phyloP scores from a whole-genome alignment of 805 yeast species.

The Citeromyces nyonsensis region DNA sequence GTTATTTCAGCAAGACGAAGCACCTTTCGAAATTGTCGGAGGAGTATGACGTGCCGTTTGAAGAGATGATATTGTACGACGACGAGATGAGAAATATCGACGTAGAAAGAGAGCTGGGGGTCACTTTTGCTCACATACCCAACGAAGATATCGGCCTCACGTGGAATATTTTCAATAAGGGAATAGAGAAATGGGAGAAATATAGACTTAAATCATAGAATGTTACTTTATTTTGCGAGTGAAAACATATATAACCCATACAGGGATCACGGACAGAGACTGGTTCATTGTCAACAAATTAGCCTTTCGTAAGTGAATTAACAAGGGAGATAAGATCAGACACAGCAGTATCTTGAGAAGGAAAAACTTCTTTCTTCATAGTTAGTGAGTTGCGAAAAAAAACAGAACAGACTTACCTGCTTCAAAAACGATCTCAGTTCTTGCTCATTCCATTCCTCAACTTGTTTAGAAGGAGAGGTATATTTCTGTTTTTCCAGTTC shows the following conservation, averaged over 20 bases:
- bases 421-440: constrained; percentile 19
- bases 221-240: no score
- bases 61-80: constrained; percentile 50
- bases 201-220: constrained; percentile 1
- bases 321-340: constrained; percentile 30
- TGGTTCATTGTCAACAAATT: constrained; percentile 1
- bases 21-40: constrained; percentile 37
- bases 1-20: constrained; percentile 40
- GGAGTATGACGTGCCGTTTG: constrained; percentile 25
- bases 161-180: constrained; percentile 33
- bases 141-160: constrained; percentile 44
- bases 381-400: constrained; percentile 5
- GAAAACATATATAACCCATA: no score
- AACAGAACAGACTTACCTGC: constrained; percentile 17
- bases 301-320: constrained; percentile 20
- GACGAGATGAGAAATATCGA: constrained; percentile 72
- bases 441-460: constrained; percentile 17
- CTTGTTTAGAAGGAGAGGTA: constrained; percentile 10
- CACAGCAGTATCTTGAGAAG: constrained; percentile 28
- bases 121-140: constrained; percentile 48
- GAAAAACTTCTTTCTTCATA: constrained; percentile 25
- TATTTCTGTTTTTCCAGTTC: constrained; percentile 9
- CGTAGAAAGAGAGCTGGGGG: constrained; percentile 49
- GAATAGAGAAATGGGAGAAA: constrained; percentile 18
- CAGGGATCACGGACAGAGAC: no score